Percentiles rank a stretch among this genome's conserved stretches.
Evolutionary conservation across 768 basidiomycete genomes (phyloP).

Genomic region (Holtermanniella nyarrowii): DNA sequence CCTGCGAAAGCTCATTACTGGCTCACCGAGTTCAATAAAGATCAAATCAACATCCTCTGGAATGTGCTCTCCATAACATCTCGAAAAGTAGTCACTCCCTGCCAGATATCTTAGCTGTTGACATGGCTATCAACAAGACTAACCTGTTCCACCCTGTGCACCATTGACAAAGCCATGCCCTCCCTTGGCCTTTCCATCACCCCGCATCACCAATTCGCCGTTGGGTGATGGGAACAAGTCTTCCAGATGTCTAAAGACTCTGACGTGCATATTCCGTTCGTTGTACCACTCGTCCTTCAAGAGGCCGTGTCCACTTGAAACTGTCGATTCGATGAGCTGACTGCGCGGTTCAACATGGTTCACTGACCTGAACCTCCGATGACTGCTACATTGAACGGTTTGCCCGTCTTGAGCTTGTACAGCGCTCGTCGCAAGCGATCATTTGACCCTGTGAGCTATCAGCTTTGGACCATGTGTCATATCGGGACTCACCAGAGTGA

Average conservation of each 20-base stretch:
- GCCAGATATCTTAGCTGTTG: neutral
- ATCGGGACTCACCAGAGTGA: slow-evolving; percentile 5
- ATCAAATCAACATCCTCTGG: slow-evolving; percentile 37
- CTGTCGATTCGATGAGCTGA: slow-evolving; percentile 2
- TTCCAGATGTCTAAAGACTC: slow-evolving; percentile 24
- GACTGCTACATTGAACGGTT: slow-evolving; percentile 27
- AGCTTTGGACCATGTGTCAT: neutral
- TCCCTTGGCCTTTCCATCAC: slow-evolving; percentile 10
- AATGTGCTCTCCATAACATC: slow-evolving; percentile 38
- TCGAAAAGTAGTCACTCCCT: slow-evolving; percentile 33
- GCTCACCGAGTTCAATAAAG: slow-evolving; percentile 32
- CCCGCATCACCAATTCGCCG: slow-evolving; percentile 4
- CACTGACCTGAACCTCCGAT: slow-evolving; percentile 30
- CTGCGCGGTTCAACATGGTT: neutral
- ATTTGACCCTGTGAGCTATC: slow-evolving; percentile 15
- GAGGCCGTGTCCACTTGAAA: slow-evolving; percentile 16
- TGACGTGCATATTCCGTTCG: slow-evolving; percentile 17
- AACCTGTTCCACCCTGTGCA: slow-evolving; percentile 32
- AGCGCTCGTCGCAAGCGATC: slow-evolving; percentile 16
- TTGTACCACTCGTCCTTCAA: slow-evolving; percentile 6
- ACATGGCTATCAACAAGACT: neutral
- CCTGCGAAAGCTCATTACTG: neutral
- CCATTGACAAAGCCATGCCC: slow-evolving; percentile 33
- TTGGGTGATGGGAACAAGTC: slow-evolving; percentile 13
- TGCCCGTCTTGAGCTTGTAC: slow-evolving; percentile 14